A percentile compares a stretch with the other conserved stretches of the same genome.
Conservation (phyloP, 2,329 filamentous ascomycete species). For the Phyllosticta ampelicida region DNA sequence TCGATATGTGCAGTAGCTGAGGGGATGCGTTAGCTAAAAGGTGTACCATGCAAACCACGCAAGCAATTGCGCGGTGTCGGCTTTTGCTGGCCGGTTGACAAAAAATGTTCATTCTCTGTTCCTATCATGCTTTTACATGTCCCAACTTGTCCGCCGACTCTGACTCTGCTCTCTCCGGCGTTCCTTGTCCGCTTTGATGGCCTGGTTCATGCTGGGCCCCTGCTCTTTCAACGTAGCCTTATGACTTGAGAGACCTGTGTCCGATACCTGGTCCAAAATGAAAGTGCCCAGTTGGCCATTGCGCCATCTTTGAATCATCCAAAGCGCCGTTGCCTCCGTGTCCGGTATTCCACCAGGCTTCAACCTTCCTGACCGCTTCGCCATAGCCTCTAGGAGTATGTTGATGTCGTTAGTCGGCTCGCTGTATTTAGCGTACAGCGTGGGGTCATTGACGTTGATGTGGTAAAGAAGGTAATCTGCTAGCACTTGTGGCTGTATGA, state of each 20-base stretch:
- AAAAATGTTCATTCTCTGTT: neutral
- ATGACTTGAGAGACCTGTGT: slow-evolving; percentile 46
- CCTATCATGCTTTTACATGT: neutral
- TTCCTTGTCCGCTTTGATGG: slow-evolving; percentile 55
- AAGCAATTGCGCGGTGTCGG: too few relatives aligned
- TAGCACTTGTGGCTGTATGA: slow-evolving; percentile 66
- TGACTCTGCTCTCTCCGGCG: slow-evolving; percentile 1
- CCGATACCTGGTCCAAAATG: slow-evolving; percentile 64
- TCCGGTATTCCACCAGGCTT: slow-evolving; percentile 61
- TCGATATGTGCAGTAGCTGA: too few relatives aligned
- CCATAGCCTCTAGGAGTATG: slow-evolving; percentile 59
- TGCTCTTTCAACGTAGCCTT: slow-evolving; percentile 36
- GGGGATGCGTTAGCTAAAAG: too few relatives aligned
- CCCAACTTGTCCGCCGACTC: neutral
- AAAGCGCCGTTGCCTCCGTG: slow-evolving; percentile 61
- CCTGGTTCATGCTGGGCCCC: slow-evolving; percentile 54
- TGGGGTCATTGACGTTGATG: slow-evolving; percentile 58
- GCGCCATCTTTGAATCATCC: slow-evolving; percentile 75
- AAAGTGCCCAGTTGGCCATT: slow-evolving; percentile 65
- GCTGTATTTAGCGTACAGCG: slow-evolving; percentile 52
- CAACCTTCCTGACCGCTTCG: slow-evolving; percentile 63
- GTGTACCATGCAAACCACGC: too few relatives aligned
- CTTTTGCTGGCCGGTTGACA: too few relatives aligned
- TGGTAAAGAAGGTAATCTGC: slow-evolving; percentile 86
- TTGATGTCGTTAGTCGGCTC: slow-evolving; percentile 76